Evolutionary conservation across 257 asterid species (phyloP), one percentile per base, ranked within the genome.

Genomic region (Mitragyna speciosa): DNA sequence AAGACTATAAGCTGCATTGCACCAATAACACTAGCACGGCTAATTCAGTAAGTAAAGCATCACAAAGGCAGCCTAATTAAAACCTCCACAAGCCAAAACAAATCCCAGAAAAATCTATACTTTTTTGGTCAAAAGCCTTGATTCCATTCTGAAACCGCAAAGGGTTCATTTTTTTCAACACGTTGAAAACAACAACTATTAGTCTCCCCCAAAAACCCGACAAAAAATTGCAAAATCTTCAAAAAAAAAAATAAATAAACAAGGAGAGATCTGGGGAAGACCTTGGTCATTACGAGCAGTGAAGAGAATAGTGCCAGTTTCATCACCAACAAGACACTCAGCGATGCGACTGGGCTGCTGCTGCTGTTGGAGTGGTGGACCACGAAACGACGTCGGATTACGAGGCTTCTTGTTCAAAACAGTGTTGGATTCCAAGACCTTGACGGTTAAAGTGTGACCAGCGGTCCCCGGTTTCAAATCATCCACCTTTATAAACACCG

Each of bases 281-380:
- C 96, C 95, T 90, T 89, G 97, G 14, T 91, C 91, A 30, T 93
- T 91, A 64, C 97, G 91, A 59, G 97, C 96, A 84, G 97, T 90
- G 78, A 93, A 92, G 84, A 93, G 95, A 56, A 93, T 89, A 61
- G 94, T 81, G 59, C 90, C 97, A 11, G 97, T 89, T 31, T 93
- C 97, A 72, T 93, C 97, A 17, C 97, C 97, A 75, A 91, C 74
- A 74, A 93, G 95, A 74, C 97, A 93, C 79, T 93, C 97, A 2
- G 97, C 89, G 76, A 93, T 91, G 81, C 86, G 88, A 14, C 89
- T 79, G 69, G 84, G 81, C 16, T 84, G 91, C 16, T 84, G 91
- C 82, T 82, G 90, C 64, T 81, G 91, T 39, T 85, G 94, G 4
- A 85, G 84, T n/a, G 86, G 82, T 4, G 91, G 77, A 15, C 87